Conservation (phyloP, 345 rosid genomes). For the Aquilaria sinensis region DNA sequence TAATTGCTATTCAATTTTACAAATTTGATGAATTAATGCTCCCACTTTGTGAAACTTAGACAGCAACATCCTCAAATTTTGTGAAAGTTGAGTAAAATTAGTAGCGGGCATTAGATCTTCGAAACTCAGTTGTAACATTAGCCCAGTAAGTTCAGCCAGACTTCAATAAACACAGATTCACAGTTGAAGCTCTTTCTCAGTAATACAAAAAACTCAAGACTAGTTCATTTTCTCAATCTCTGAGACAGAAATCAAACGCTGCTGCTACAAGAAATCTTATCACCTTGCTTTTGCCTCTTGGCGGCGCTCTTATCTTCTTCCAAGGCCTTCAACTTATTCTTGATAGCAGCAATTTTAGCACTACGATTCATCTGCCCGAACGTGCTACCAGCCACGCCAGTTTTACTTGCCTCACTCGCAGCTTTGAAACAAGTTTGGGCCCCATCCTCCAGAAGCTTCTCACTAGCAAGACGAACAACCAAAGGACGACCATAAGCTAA, state of each 20-base stretch:
- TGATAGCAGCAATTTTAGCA: slow-evolving; percentile 80
- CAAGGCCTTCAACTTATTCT: slow-evolving; percentile 76
- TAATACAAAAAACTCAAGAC: no score
- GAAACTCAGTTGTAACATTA: no score
- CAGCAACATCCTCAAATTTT: no score
- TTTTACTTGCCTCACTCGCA: slow-evolving; percentile 32
- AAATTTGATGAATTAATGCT: no score
- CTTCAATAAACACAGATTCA: no score
- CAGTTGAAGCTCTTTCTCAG: no score
- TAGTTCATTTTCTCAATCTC: neutral
- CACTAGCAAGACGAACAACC: slow-evolving; percentile 79
- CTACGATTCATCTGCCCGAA: slow-evolving; percentile 53
- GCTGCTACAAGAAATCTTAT: slow-evolving; percentile 6
- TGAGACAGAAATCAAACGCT: neutral
- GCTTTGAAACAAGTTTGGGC: slow-evolving; percentile 29
- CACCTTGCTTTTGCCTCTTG: slow-evolving; percentile 63
- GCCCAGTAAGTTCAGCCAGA: no score
- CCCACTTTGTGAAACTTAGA: no score
- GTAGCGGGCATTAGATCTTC: no score
- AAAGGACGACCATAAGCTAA: slow-evolving; percentile 87
- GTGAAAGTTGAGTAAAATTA: no score
- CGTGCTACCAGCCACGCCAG: slow-evolving; percentile 29
- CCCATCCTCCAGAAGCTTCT: slow-evolving; percentile 45
- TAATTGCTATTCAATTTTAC: no score
- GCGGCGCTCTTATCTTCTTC: slow-evolving; percentile 45